phyloP scores from a whole-genome alignment of 2,329 filamentous ascomycete species.

The Diaporthe sp. region DNA sequence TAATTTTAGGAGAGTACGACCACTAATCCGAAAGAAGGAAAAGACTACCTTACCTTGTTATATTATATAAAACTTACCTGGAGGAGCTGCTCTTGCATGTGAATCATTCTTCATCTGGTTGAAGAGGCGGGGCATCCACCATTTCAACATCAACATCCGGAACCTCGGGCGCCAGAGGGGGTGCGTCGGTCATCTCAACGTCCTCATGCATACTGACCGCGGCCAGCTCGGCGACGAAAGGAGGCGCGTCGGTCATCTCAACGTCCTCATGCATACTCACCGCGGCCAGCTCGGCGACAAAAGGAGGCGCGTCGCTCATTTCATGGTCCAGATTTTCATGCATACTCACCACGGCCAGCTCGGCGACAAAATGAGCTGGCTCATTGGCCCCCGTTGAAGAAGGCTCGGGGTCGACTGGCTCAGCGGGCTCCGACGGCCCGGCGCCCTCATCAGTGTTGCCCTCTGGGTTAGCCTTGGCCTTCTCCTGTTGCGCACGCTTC shows the following conservation, averaged over 20 bases:
- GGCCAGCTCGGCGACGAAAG: background rate
- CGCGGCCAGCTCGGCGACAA: background rate
- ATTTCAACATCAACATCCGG: background rate
- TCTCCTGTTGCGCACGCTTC: background rate
- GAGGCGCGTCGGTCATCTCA: background rate
- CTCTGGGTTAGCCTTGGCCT: background rate
- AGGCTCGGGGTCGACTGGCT: background rate
- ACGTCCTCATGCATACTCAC: background rate
- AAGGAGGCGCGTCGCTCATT: background rate
- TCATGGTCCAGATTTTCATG: background rate
- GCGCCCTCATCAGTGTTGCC: background rate
- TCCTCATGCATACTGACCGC: background rate
- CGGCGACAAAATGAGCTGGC: background rate
- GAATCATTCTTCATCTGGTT: too few species aligned
- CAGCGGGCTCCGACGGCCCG: background rate
- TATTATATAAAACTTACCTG: background rate
- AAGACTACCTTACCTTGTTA: background rate
- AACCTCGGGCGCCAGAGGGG: background rate
- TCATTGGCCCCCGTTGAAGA: background rate
- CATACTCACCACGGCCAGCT: background rate
- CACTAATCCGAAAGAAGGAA: background rate
- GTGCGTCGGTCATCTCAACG: background rate
- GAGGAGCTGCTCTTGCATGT: background rate
- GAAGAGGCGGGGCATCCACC: background rate
- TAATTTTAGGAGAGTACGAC: background rate